phyloP scores from a whole-genome alignment of 148 eudicot species.

The Rhododendron molle region DNA sequence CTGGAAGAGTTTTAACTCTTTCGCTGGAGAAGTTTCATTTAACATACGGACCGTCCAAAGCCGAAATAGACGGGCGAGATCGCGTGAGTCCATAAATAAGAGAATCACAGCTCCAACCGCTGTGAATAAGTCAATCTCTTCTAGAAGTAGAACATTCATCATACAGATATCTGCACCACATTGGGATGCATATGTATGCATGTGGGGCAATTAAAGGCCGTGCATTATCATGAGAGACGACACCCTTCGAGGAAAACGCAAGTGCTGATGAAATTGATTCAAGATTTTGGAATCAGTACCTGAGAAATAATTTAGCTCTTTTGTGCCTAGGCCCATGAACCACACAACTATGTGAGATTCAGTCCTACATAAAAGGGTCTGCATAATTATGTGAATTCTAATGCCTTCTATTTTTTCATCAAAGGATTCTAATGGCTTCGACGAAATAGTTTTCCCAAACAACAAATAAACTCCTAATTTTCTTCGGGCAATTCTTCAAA shows the following conservation, averaged over 20 bases:
- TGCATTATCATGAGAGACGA: neutral
- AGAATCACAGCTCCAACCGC: too few relatives aligned
- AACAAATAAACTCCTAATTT: neutral
- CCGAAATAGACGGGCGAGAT: too few relatives aligned
- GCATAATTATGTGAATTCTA: neutral
- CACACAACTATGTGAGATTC: neutral
- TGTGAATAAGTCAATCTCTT: too few relatives aligned
- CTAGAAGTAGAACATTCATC: neutral
- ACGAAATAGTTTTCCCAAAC: neutral
- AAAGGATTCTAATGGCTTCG: neutral
- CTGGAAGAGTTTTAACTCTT: too few relatives aligned
- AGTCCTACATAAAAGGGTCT: neutral
- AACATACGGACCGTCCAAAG: too few relatives aligned
- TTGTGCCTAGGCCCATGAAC: neutral
- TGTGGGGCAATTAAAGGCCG: neutral
- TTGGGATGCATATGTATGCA: neutral
- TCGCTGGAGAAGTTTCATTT: too few relatives aligned
- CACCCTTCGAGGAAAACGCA: neutral
- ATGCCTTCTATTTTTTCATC: neutral
- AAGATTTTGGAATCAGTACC: neutral
- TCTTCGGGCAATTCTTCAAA: neutral
- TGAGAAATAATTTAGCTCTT: neutral
- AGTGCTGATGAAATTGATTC: neutral
- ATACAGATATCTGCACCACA: neutral
- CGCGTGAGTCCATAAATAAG: too few relatives aligned